Evolutionary conservation across 306 rosid genomes (phyloP).

Genomic region (Dryas drummondii): DNA sequence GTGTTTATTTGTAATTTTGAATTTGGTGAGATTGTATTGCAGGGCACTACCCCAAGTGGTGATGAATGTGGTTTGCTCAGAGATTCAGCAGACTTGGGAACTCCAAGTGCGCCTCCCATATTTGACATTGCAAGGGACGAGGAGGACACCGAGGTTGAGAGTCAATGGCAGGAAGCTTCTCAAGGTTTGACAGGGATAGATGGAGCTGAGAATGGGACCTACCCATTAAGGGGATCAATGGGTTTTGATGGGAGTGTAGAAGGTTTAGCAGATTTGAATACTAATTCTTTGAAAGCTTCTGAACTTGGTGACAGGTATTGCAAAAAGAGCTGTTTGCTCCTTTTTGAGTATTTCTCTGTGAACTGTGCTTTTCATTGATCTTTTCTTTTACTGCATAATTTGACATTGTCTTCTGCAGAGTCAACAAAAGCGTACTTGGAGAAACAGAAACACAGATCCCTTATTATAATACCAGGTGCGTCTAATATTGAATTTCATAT

Average conservation of each 20-base stretch:
- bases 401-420: conserved; percentile 40
- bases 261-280: conserved; percentile 36
- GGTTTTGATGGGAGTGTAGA: conserved; percentile 48
- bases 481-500: conserved; percentile 13
- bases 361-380: background rate
- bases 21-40: conserved; percentile 11
- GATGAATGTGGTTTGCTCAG: conserved; percentile 38
- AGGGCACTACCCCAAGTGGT: conserved; percentile 33
- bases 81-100: conserved; percentile 62
- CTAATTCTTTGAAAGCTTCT: conserved; percentile 26
- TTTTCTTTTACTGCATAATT: background rate
- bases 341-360: background rate
- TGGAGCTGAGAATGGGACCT: conserved; percentile 30
- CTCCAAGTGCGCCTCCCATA: conserved; percentile 99
- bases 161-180: conserved; percentile 28
- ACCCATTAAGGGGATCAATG: conserved; percentile 47
- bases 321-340: background rate
- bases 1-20: background rate
- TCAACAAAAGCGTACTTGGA: conserved; percentile 37
- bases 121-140: conserved; percentile 34
- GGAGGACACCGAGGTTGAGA: conserved; percentile 32
- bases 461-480: conserved; percentile 64
- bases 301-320: conserved; percentile 58
- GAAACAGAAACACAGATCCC: conserved; percentile 44
- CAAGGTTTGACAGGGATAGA: conserved; percentile 35